Base-by-base conservation (phyloP, 306 rosid genomes). In the Albizia julibrissin region DNA sequence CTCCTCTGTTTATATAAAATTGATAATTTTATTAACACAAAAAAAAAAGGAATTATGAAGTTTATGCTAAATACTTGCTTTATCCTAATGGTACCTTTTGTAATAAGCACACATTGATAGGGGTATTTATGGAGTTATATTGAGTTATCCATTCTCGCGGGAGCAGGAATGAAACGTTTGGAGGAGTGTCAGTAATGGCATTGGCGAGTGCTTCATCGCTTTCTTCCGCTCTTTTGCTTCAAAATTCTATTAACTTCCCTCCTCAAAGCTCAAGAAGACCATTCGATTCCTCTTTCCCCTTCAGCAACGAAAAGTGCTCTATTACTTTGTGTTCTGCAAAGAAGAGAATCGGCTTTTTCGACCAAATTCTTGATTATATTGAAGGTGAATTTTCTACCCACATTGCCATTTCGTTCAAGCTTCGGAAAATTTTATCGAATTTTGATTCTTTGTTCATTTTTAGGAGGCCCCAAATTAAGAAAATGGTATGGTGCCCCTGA, bases 401-500 rank as follows among this genome's bases (percentile, higher is more conserved):
- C 26, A 46, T 6, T 26, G 56, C 66, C 77, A 22, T 64, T 42
- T n/a, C 3, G 56, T 54, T 46, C 11, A 72, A 16, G 9, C 19
- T 39, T 67, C 26, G 49, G 49, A 74, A 31, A 74, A 24, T 37
- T 75, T 72, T 44, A 46, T 46, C 18, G 16, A 68, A 34, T 1
- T 64, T 65, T 75, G 69, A 65, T 76, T 80, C 12, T 73, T 22
- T 43, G 42, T 66, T 79, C 56, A 42, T 40, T 69, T 76, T 67
- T 47, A 95, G 95, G 98, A 68, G 97, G 98, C 72, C 99, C 99
- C 54, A 93, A 95, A 85, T 85, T 95, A 76, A 91, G 99, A 85
- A 93, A 86, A 83, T 93, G 99, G 98, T 91, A 93, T 72, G 99
- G 98, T 47, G 97, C 99, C 65, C 99, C 99, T 74, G 98, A 90